Conservation (phyloP, 1,139 yeast genomes). For the Magnusiomyces tetraspermus region DNA sequence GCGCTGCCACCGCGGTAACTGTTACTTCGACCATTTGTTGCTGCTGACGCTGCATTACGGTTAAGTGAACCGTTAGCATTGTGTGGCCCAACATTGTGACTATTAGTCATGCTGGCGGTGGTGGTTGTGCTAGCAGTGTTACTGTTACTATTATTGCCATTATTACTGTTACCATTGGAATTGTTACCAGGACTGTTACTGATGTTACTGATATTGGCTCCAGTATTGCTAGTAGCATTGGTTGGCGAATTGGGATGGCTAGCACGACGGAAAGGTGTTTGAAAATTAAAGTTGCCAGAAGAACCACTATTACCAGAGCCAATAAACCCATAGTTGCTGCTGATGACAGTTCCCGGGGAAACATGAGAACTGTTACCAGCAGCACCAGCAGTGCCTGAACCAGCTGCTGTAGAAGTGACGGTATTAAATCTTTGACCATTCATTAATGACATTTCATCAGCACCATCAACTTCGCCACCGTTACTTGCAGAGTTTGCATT, state of each 20-base stretch:
- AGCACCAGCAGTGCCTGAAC: neutral
- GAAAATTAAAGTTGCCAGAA: neutral
- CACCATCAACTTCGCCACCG: neutral
- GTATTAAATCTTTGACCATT: neutral
- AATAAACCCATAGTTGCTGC: conserved; percentile 2
- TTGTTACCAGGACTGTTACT: neutral
- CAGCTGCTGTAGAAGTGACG: neutral
- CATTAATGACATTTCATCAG: neutral
- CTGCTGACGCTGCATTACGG: no score
- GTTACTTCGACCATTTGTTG: no score
- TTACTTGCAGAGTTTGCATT: neutral
- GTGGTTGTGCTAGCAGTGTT: no score
- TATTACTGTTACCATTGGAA: neutral
- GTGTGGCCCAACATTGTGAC: no score
- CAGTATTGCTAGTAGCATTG: neutral
- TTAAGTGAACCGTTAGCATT: no score
- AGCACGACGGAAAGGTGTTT: neutral
- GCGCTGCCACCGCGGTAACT: no score
- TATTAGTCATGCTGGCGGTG: no score
- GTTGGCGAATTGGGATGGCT: neutral
- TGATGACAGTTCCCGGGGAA: neutral
- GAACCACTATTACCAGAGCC: neutral
- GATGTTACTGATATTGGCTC: neutral
- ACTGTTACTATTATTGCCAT: neutral
- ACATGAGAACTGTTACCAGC: neutral